Evolutionary conservation across 306 rosid species (phyloP), one percentile per base, ranked within the genome.

Genomic region (Clitoria ternatea): DNA sequence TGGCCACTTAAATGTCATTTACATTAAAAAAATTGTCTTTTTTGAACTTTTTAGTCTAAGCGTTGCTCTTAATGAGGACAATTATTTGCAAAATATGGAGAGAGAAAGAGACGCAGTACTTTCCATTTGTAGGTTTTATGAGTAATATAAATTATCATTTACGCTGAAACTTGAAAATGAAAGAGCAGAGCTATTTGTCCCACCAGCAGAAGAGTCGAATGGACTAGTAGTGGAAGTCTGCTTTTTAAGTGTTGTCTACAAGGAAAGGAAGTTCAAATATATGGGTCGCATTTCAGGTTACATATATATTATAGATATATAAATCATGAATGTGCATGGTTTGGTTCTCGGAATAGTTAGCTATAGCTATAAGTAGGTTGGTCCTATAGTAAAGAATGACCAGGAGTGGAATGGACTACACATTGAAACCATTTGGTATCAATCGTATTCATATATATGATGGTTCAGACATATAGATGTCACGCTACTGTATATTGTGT

Each of bases 381-480:
- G 56, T 29, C 56, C 42, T 65, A 50, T 65, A 6, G 39, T 4
- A 44, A 11, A 65, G 11, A 64, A 43, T 44, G 70, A 44, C 11
- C 32, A 26, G 44, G 71, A 15, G 6, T 26, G 57, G 19, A 66
- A 66, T 66, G 18, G 72, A 66, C 72, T 66, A 30, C 59, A 66
- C 72, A 47, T 45, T 45, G 30, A 47, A 45, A 33, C 12, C 59
- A 45, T 66, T 45, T 1, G 72, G 57, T 44, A 45, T 66, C 72
- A 45, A 47, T 66, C 59, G n/a, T 47, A 66, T 45, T 66, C 72
- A 66, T 35, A 35, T 33, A 59, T 66, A 66, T 45, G 42, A 45
- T 44, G 43, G 11, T 26, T 37, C 39, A 63, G 29, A 65, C 26
- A 45, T 45, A 45, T 44, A 26, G 7, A 15, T 66, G 19, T 66